Percentiles rank a stretch among this genome's conserved stretches.
phyloP scores from a whole-genome alignment of 2,329 filamentous ascomycete species.

The Xylaria digitata region DNA sequence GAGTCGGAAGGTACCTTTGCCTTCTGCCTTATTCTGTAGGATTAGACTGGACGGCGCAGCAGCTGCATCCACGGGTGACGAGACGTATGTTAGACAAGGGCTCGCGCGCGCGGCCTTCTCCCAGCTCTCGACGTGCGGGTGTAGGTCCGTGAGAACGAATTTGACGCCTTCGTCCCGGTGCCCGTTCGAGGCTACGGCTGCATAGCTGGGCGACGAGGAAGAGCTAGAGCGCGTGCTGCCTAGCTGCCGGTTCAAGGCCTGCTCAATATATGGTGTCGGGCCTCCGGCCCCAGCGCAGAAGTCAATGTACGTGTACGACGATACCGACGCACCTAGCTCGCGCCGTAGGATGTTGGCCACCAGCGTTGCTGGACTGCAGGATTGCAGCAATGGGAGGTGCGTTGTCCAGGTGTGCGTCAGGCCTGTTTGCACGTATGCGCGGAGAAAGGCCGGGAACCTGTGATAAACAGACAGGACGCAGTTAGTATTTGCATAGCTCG shows the following conservation, averaged over 20 bases:
- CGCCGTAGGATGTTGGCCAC: conserved; percentile 68
- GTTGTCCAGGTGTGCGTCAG: conserved; percentile 73
- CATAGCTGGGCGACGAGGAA: conserved; percentile 46
- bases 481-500: conserved; percentile 7
- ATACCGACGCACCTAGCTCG: conserved; percentile 60
- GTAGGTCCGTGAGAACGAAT: conserved; percentile 74
- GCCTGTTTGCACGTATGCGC: conserved; percentile 72
- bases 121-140: conserved; percentile 73
- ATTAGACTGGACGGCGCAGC: conserved; percentile 65
- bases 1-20: conserved; percentile 70
- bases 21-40: conserved; percentile 47
- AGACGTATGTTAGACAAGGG: conserved; percentile 68
- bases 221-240: conserved; percentile 34
- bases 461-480: neutral
- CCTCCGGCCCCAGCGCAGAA: conserved; percentile 82
- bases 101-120: conserved; percentile 62
- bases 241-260: conserved; percentile 63
- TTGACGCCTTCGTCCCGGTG: conserved; percentile 52
- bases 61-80: conserved; percentile 72
- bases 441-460: conserved; percentile 75
- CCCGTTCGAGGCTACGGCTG: conserved; percentile 5
- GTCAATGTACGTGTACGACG: conserved; percentile 74
- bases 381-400: conserved; percentile 67
- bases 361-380: conserved; percentile 67
- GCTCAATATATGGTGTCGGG: conserved; percentile 73